Base-by-base conservation (phyloP, 768 basidiomycete genomes). In the Mrakia frigida region DNA sequence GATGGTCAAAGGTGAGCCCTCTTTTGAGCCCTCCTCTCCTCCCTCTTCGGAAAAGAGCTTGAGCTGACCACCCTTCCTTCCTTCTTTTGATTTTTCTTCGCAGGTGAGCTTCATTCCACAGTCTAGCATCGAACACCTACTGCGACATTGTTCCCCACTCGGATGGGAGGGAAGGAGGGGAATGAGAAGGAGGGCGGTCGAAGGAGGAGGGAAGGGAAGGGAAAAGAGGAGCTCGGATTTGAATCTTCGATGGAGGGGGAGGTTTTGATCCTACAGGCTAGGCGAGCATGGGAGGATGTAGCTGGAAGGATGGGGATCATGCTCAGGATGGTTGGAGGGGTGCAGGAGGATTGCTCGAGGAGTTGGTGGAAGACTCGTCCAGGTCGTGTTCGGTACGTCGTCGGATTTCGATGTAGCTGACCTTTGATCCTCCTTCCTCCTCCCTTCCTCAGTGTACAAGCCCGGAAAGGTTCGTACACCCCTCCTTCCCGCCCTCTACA, bases 401-500 rank as follows among this genome's bases (percentile, higher is more conserved):
- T 21, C 21, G 46, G 46, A 21, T 18, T 21, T 14, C 46, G 46
- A 6, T 14, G 33, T 37, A 46, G 21, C 35, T 69, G 53, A 60
- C 50, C 9, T 33, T 61, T 35, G 16, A 37, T 39, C 33, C 23
- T 63, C 41, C 39, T 61, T 74, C 52, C 56, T 41, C 23, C 67
- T 63, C 46, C 61, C 28, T 3, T 46, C n/a, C 53, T 28, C 43
- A 84, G 84, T 85, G 83, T 85, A 85, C 85, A 85, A 85, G 83
- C 85, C 85, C 84, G 93, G 93, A 86, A 95, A 95, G 88, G 92
- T 93, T 81, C 76, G 74, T 80, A 31, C 9, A 28, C 13, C 39
- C 25, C 50, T 21, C 43, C 39, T 65, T 14, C 0, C 39, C 13
- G 31, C 14, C 35, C 16, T 25, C 33, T 53, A 31, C 14, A 37